Evolutionary conservation across 2,329 filamentous ascomycete species (phyloP).

Genomic region (Fonsecaea nubica): DNA sequence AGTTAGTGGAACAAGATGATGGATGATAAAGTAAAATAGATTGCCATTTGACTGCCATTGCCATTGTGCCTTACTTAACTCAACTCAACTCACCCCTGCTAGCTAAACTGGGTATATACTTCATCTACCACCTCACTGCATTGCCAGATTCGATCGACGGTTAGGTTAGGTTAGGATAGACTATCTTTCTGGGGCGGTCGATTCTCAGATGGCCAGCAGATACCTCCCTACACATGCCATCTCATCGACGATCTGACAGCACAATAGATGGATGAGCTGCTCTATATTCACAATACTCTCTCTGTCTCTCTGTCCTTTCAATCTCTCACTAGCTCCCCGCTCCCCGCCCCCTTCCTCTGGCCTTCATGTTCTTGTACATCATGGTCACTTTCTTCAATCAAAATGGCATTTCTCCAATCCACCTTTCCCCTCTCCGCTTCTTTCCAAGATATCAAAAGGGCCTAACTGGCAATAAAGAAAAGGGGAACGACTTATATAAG

Average conservation of each 20-base stretch:
- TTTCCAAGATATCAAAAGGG: conserved; percentile 6
- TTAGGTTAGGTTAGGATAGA: too few species aligned
- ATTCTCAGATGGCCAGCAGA: not conserved
- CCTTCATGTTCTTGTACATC: not conserved
- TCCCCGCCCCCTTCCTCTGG: not conserved
- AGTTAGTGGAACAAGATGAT: too few species aligned
- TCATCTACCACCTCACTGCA: not conserved
- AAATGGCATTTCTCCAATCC: conserved; percentile 8
- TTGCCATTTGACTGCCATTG: not conserved
- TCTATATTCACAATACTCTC: not conserved
- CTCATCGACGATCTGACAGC: not conserved
- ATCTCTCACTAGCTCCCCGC: not conserved
- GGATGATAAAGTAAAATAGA: not conserved
- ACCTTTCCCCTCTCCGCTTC: not conserved
- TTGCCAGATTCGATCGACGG: not conserved
- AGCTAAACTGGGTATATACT: too few species aligned
- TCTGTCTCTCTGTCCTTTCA: not conserved
- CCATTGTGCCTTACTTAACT: too few species aligned
- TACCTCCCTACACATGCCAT: not conserved
- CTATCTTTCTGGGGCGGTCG: not conserved
- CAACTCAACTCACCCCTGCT: too few species aligned
- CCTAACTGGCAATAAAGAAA: conserved; percentile 15
- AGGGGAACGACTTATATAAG: conserved; percentile 21
- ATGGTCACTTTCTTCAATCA: conserved; percentile 2
- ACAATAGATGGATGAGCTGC: not conserved